phyloP scores from a whole-genome alignment of 148 eudicot genomes.

The Amaranthus palmeri region DNA sequence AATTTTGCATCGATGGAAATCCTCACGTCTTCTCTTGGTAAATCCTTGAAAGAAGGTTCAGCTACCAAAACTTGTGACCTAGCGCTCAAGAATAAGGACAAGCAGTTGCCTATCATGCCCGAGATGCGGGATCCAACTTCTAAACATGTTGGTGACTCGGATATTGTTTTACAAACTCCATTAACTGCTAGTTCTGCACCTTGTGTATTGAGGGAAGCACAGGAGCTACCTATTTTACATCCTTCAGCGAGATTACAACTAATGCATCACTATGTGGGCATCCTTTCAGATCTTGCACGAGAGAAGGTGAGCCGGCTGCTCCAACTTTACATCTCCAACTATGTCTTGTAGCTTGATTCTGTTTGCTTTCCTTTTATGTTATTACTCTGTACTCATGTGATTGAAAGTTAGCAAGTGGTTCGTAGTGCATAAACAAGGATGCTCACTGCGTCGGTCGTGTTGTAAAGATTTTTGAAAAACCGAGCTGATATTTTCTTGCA shows the following conservation, averaged over 20 bases:
- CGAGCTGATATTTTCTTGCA: no score
- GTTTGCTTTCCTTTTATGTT: not conserved
- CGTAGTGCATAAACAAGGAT: no score
- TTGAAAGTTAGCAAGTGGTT: no score
- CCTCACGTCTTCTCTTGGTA: conserved; percentile 40
- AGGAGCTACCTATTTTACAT: conserved; percentile 25
- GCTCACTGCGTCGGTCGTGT: no score
- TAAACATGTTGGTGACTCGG: conserved; percentile 17
- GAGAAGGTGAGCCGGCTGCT: conserved; percentile 34
- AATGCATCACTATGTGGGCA: conserved; percentile 32
- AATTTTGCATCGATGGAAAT: conserved; percentile 50
- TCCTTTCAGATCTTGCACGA: conserved; percentile 37
- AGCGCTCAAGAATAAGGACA: conserved; percentile 24
- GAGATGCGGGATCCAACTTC: conserved; percentile 18
- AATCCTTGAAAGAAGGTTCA: conserved; percentile 33
- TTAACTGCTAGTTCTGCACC: conserved; percentile 24
- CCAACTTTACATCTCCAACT: not conserved
- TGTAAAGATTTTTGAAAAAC: no score
- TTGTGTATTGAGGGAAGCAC: conserved; percentile 25
- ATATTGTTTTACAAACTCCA: conserved; percentile 4
- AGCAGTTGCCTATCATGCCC: conserved; percentile 15
- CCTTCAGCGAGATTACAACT: conserved; percentile 44
- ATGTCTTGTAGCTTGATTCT: not conserved
- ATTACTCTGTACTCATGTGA: not conserved
- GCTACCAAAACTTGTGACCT: conserved; percentile 23